Evolutionary conservation across 768 basidiomycete genomes (phyloP), one percentile per base, ranked within the genome.

Genomic region (Rhodotorula paludigena): DNA sequence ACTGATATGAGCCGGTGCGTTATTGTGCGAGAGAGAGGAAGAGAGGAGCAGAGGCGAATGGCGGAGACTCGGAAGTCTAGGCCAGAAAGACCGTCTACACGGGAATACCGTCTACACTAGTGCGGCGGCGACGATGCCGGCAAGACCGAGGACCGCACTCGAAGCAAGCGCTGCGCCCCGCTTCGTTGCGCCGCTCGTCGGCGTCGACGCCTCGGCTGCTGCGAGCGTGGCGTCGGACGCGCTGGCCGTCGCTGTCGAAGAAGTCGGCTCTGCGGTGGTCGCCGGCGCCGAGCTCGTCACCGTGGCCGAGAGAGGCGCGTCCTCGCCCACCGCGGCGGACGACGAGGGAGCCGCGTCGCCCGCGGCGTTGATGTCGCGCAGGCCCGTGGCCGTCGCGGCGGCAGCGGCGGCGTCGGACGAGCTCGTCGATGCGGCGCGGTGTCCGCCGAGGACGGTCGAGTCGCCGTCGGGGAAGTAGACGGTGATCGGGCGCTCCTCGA

Each of bases 381-480:
- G 33, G 51, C 20, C 32, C 21, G 51, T 32, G 28, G 12, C 10
- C 18, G 39, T 9, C 28, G 55, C 2, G 38, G 28, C n/a, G 18
- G 55, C 39, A 5, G 54, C 54, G 1, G 54, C 11, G 38, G 38
- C 14, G n/a, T 33, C 10, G 8, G 52, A 11, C 21, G 33, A 14
- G 20, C n/a, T n/a, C n/a, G n/a, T n/a, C n/a, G n/a, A n/a, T n/a
- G n/a, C n/a, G n/a, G n/a, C n/a, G n/a, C n/a, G n/a, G n/a, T n/a
- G n/a, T n/a, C 35, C 53, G 35, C 53, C 53, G 36, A 55, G 10
- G 36, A 55, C 53, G 36, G 53, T 55, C 25, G 53, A 35, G 9
- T 35, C 18, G 25, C 53, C 53, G 53, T 55, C 38, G 11, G 53
- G 53, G 60, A 61, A 49, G 60, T 48, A 28, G 36, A 61, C 48